These are phyloP conservation scores for Eutrema japonicum DNA, from an alignment of 345 rosid species.

Conservation along the genomic window DNA sequence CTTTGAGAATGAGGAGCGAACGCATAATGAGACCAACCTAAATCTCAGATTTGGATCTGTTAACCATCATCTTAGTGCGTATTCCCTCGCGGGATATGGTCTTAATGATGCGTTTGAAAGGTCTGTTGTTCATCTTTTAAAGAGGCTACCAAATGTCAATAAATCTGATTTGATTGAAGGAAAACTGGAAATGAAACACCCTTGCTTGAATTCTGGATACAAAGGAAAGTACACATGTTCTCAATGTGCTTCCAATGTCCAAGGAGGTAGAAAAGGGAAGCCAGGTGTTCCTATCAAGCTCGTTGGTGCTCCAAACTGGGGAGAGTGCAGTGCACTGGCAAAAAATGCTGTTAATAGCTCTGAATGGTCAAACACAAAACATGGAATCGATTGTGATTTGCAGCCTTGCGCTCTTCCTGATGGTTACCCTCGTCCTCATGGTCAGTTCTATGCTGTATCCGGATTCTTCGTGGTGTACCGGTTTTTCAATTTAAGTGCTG, in stretches of 20 bases:
- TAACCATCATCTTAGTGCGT: conserved; percentile 87
- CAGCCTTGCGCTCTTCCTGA: conserved; percentile 90
- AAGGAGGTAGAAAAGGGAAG: conserved; percentile 61
- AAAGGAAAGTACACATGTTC: conserved; percentile 69
- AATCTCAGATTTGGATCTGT: conserved; percentile 79
- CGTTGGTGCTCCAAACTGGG: conserved; percentile 88
- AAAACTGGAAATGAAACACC: conserved; percentile 77
- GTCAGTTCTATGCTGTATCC: conserved; percentile 90
- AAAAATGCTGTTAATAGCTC: conserved; percentile 85
- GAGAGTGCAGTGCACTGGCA: conserved; percentile 75
- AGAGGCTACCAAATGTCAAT: conserved; percentile 50
- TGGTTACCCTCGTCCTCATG: conserved; percentile 78
- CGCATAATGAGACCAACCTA: conserved; percentile 63
- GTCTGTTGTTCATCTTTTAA: conserved; percentile 71
- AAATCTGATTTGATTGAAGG: conserved; percentile 54
- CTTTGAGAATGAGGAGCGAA: conserved; percentile 71
- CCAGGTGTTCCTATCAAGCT: conserved; percentile 69
- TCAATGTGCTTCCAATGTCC: conserved; percentile 61
- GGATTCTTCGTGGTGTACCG: conserved; percentile 94
- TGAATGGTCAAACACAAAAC: conserved; percentile 72
- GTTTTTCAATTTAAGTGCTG: conserved; percentile 79
- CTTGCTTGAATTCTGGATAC: conserved; percentile 91
- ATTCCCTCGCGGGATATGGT: conserved; percentile 97
- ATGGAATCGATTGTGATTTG: conserved; percentile 81
- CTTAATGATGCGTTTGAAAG: conserved; percentile 97